Evolutionary conservation across 2,329 filamentous ascomycete genomes (phyloP).

Genomic region (Thielaviopsis punctulata): DNA sequence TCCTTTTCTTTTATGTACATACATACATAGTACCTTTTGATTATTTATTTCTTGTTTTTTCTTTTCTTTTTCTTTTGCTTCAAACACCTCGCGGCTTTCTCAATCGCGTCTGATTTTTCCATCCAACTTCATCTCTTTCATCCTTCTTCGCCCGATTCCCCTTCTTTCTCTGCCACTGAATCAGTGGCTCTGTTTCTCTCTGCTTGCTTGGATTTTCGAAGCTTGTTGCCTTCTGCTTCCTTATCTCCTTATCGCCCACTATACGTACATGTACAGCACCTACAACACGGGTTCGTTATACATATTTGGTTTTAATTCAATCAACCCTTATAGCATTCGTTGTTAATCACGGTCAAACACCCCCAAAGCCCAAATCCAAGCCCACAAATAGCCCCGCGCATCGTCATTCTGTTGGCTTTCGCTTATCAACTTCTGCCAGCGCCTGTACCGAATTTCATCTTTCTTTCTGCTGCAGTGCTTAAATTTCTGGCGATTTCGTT

Average conservation of each 20-base stretch:
- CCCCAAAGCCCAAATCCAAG: not conserved
- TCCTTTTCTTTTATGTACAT: slow-evolving; percentile 1
- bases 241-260: slow-evolving; percentile 1
- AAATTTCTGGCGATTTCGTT: not conserved
- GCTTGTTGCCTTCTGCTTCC: not conserved
- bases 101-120: not conserved
- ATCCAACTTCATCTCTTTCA: not conserved
- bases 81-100: not conserved
- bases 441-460: slow-evolving; percentile 5
- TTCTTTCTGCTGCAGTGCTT: not conserved
- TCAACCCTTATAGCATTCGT: not conserved
- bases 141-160: not conserved
- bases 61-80: not conserved
- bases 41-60: not conserved
- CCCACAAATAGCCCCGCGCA: slow-evolving; percentile 8
- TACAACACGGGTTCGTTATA: too few relatives aligned
- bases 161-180: not conserved
- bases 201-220: not conserved
- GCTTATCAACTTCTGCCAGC: slow-evolving; percentile 10
- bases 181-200: not conserved
- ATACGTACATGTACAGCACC: too few relatives aligned
- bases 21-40: slow-evolving; percentile 3
- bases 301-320: not conserved
- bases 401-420: slow-evolving; percentile 11
- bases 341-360: not conserved